Evolutionary conservation across 2,329 filamentous ascomycete genomes (phyloP).

Genomic region (Aspergillus ustus): DNA sequence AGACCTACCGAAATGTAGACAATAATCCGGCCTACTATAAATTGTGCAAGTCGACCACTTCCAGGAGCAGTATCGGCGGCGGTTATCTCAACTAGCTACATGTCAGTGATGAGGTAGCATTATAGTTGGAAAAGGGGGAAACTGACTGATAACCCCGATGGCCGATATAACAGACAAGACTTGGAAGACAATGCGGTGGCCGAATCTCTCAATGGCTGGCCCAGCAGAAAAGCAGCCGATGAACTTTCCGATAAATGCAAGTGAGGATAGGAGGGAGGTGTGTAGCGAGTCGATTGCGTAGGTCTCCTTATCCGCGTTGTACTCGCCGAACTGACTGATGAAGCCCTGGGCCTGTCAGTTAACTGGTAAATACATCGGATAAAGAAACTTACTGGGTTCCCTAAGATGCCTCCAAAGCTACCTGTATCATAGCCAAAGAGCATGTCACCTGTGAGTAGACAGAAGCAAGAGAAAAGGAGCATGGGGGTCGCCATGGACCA

Average conservation of each 20-base stretch:
- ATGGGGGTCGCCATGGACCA: conserved; percentile 8
- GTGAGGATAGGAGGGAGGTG: neutral
- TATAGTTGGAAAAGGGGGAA: neutral
- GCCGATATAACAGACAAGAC: neutral
- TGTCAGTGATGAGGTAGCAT: neutral
- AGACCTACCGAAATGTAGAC: conserved; percentile 4
- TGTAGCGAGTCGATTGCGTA: conserved; percentile 1
- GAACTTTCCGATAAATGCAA: conserved; percentile 3
- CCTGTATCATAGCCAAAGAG: conserved; percentile 2
- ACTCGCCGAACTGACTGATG: neutral
- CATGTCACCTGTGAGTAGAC: neutral
- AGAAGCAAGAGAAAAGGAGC: conserved; percentile 6
- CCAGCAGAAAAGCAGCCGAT: neutral
- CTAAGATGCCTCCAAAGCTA: neutral
- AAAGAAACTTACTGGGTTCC: neutral
- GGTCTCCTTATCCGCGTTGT: neutral
- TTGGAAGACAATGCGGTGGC: neutral
- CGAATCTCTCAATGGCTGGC: neutral
- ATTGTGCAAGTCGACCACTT: conserved; percentile 1
- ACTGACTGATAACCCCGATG: neutral
- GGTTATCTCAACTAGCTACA: neutral
- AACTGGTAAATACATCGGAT: neutral
- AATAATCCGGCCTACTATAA: conserved; percentile 4
- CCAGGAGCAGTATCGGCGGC: neutral
- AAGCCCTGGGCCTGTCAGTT: neutral